phyloP scores from a whole-genome alignment of 805 yeast genomes.

The Wickerhamomyces bovis region DNA sequence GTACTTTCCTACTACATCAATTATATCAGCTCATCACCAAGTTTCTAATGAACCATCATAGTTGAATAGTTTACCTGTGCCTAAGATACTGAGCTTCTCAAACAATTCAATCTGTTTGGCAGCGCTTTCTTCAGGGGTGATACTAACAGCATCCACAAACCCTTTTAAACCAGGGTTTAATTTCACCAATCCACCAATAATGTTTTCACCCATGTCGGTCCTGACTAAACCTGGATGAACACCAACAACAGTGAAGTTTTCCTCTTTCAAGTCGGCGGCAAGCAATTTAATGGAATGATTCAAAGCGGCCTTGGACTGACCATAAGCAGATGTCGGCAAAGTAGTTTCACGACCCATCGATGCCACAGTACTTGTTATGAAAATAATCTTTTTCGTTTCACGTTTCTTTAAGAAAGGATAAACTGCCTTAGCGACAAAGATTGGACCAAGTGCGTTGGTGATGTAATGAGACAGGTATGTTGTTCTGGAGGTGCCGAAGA shows the following conservation, averaged over 20 bases:
- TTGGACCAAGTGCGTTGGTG: constrained; percentile 8
- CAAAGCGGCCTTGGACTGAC: constrained; percentile 33
- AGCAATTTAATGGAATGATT: constrained; percentile 26
- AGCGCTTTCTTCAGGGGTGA: constrained; percentile 25
- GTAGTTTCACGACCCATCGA: constrained; percentile 13
- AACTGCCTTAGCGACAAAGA: constrained; percentile 2
- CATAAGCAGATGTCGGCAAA: constrained; percentile 25
- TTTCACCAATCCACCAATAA: background rate
- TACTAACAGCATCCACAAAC: background rate
- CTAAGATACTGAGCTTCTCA: constrained; percentile 5
- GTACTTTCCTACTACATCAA: too few species aligned
- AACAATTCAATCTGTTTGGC: constrained; percentile 12
- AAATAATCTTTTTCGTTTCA: constrained; percentile 22
- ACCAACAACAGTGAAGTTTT: constrained; percentile 27
- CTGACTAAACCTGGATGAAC: constrained; percentile 36
- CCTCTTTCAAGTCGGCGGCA: constrained; percentile 22
- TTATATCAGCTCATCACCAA: background rate
- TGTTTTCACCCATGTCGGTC: constrained; percentile 28
- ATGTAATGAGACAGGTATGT: constrained; percentile 2
- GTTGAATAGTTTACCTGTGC: background rate
- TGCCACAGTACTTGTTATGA: constrained; percentile 25
- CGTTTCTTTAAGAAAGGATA: constrained; percentile 16
- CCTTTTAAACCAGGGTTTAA: background rate
- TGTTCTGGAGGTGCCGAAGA: background rate
- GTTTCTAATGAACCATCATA: background rate